Evolutionary conservation across 768 basidiomycete genomes (phyloP), one percentile per base, ranked within the genome.

Genomic region (Omphalotus guepiniiformis): DNA sequence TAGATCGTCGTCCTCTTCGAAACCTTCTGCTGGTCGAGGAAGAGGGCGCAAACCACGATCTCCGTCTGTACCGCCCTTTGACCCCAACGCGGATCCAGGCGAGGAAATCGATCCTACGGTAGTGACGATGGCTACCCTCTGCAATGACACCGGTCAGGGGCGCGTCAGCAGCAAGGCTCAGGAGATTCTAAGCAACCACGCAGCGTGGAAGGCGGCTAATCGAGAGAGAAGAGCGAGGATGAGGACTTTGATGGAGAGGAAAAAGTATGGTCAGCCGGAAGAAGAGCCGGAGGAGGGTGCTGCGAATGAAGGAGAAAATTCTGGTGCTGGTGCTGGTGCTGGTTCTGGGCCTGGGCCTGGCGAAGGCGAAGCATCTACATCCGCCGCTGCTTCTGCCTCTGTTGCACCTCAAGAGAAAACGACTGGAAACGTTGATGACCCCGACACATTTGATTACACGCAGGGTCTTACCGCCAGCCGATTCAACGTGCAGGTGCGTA

Each of bases 401-500:
- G 22, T 26, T 12, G 43, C 21, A 9, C 9, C 9, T 11, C 11
- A 42, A 25, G 27, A 6, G 8, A 6, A 19, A 25, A 7, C 19
- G 25, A 6, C 40, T 27, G 40, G 8, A 21, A 21, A 26, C 18
- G n/a, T n/a, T n/a, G n/a, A n/a, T n/a, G 36, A 43, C 16, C 39
- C 27, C 16, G 38, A 75, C 37, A 83, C 75, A 13, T 88, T 91
- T 53, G 83, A 88, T 56, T 92, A 92, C 58, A 68, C 75, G 5
- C 72, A 85, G 58, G 62, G 76, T 30, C 55, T 92, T 52, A 64
- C 80, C 6, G 76, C 80, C 1, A 89, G 84, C 59, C 80, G 82
- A 15, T 89, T 77, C 58, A 92, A 84, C 53, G 88, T 88, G 4
- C 92, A 93, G 67, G 80, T 95, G 53, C 83, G 89, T 28, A 84